A percentile compares a stretch with the other conserved stretches of the same genome.
phyloP scores from a whole-genome alignment of 768 basidiomycete genomes.

The Hebeloma cylindrosporum region DNA sequence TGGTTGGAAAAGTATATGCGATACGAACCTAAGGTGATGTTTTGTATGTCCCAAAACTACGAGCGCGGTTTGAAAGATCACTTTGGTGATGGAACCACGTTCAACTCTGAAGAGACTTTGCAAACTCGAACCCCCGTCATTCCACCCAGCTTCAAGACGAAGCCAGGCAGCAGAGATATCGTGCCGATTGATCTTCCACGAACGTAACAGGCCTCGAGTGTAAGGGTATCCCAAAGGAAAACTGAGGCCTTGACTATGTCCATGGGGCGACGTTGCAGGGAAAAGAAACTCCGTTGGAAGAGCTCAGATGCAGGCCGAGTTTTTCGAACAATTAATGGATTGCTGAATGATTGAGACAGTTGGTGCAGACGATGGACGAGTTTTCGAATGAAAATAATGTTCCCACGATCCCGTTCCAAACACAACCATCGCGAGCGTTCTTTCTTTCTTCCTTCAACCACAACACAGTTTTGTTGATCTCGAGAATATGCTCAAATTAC shows the following conservation, averaged over 20 bases:
- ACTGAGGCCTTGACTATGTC: conserved; percentile 69
- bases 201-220: conserved; percentile 70
- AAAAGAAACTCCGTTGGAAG: neutral
- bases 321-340: conserved; percentile 1
- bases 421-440: conserved; percentile 3
- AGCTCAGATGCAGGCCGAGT: neutral
- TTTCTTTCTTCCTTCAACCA: neutral
- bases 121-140: conserved; percentile 40
- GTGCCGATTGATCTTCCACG: conserved; percentile 57
- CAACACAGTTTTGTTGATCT: neutral
- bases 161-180: conserved; percentile 42
- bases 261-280: too few species aligned
- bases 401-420: conserved; percentile 16
- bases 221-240: conserved; percentile 26
- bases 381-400: conserved; percentile 12
- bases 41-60: conserved; percentile 76
- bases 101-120: conserved; percentile 67
- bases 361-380: neutral
- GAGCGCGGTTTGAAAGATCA: conserved; percentile 41
- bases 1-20: too few species aligned
- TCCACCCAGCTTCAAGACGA: conserved; percentile 60
- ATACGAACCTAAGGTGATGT: too few species aligned
- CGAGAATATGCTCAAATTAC: neutral
- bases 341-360: neutral
- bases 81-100: conserved; percentile 29